phyloP scores from a whole-genome alignment of 1,284 basidiomycete genomes.

The Rhodotorula mucilaginosa region DNA sequence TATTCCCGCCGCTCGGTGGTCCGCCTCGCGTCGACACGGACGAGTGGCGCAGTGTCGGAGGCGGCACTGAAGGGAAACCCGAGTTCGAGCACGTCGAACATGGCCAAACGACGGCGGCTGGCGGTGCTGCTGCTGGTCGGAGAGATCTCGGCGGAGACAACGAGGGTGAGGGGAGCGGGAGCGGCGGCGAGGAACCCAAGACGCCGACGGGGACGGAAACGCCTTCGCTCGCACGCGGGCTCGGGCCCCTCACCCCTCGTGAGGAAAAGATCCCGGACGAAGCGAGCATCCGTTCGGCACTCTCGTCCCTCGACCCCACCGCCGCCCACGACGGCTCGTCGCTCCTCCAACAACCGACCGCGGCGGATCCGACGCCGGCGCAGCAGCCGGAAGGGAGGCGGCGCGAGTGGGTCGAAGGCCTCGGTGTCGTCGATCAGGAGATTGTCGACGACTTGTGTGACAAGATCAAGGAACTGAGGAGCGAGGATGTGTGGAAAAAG shows the following conservation, averaged over 20 bases:
- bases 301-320: background rate
- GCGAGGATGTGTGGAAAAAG: conserved; percentile 81
- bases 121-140: background rate
- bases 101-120: background rate
- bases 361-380: too few relatives aligned
- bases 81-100: conserved; percentile 21
- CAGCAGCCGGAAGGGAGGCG: conserved; percentile 32
- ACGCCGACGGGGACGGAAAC: conserved; percentile 8
- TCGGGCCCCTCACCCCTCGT: background rate
- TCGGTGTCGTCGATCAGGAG: conserved; percentile 85
- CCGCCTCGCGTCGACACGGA: conserved; percentile 1
- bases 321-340: background rate
- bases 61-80: conserved; percentile 7
- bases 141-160: background rate
- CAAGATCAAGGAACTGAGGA: conserved; percentile 72
- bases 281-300: background rate
- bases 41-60: conserved; percentile 15
- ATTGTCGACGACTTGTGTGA: conserved; percentile 77
- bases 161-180: background rate
- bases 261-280: background rate
- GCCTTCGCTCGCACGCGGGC: background rate
- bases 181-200: background rate
- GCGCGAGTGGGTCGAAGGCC: conserved; percentile 53
- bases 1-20: conserved; percentile 48
- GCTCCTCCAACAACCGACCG: background rate